Conservation (phyloP, 495 filamentous ascomycete genomes). For the Penicillium manginii region DNA sequence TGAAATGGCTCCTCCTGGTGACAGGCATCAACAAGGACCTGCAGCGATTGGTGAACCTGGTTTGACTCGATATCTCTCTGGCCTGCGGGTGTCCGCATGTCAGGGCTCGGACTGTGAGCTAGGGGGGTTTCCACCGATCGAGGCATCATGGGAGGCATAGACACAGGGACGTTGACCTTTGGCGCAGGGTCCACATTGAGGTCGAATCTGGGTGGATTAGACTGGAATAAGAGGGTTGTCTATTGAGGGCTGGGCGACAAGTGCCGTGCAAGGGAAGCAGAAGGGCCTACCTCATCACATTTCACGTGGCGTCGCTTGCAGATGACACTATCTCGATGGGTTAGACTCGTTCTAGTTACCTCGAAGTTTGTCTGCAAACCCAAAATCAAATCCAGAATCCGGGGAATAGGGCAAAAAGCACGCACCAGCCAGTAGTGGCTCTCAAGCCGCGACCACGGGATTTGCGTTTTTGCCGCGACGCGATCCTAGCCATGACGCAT, state of each 20-base stretch:
- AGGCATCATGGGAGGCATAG: slow-evolving; percentile 17
- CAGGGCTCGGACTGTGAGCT: background rate
- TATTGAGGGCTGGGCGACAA: background rate
- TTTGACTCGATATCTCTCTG: background rate
- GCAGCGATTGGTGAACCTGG: slow-evolving; percentile 23
- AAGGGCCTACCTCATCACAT: slow-evolving; percentile 32
- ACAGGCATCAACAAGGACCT: slow-evolving; percentile 31
- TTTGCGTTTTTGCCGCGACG: slow-evolving; percentile 33
- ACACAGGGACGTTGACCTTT: slow-evolving; percentile 36
- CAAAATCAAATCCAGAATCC: background rate
- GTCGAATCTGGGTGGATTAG: slow-evolving; percentile 23
- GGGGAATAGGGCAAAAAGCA: slow-evolving; percentile 1
- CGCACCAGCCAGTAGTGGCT: slow-evolving; percentile 37
- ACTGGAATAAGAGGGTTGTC: background rate
- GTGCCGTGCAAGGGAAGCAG: background rate
- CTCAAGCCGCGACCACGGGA: slow-evolving; percentile 37
- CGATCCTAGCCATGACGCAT: slow-evolving; percentile 17
- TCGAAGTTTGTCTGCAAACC: background rate
- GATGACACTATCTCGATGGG: slow-evolving; percentile 21
- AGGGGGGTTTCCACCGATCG: background rate
- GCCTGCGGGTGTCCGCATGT: background rate
- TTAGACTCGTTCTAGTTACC: background rate
- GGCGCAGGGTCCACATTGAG: slow-evolving; percentile 36
- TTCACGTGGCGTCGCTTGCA: slow-evolving; percentile 41
- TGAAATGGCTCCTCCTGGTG: slow-evolving; percentile 25